Evolutionary conservation across 2,329 filamentous ascomycete genomes (phyloP).

Genomic region (Nemania bipapillata): DNA sequence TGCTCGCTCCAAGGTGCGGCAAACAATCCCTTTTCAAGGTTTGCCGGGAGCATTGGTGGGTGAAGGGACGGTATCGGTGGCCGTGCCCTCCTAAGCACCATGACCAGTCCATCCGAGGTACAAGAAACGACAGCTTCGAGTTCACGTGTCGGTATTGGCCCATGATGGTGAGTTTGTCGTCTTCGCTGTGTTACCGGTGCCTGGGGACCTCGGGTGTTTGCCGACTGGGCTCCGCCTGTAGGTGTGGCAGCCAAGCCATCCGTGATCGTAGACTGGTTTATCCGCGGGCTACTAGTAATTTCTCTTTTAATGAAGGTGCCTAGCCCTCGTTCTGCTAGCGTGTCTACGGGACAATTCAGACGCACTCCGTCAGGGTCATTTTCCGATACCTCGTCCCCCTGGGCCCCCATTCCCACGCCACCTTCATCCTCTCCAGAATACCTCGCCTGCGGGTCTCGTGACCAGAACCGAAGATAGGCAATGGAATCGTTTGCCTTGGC

Average conservation of each 20-base stretch:
- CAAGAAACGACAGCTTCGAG: constrained; percentile 92
- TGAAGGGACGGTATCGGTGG: constrained; percentile 72
- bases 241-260: constrained; percentile 11
- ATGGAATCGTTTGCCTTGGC: constrained; percentile 93
- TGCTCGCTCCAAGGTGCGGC: constrained; percentile 82
- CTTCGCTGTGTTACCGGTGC: constrained; percentile 12
- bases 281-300: constrained; percentile 37
- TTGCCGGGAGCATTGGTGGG: constrained; percentile 59
- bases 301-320: constrained; percentile 54
- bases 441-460: constrained; percentile 74
- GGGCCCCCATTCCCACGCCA: constrained; percentile 58
- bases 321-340: constrained; percentile 51
- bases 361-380: constrained; percentile 60
- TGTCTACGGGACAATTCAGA: constrained; percentile 57
- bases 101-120: constrained; percentile 86
- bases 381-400: constrained; percentile 56
- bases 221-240: constrained; percentile 47
- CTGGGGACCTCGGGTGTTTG: constrained; percentile 26
- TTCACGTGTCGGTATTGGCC: constrained; percentile 66
- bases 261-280: not conserved
- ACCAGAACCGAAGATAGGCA: constrained; percentile 87
- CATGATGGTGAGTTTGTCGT: constrained; percentile 40
- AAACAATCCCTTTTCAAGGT: constrained; percentile 73
- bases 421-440: constrained; percentile 59
- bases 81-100: constrained; percentile 79